Conservation (phyloP, 805 yeast species). For the Yamadazyma endophytica region DNA sequence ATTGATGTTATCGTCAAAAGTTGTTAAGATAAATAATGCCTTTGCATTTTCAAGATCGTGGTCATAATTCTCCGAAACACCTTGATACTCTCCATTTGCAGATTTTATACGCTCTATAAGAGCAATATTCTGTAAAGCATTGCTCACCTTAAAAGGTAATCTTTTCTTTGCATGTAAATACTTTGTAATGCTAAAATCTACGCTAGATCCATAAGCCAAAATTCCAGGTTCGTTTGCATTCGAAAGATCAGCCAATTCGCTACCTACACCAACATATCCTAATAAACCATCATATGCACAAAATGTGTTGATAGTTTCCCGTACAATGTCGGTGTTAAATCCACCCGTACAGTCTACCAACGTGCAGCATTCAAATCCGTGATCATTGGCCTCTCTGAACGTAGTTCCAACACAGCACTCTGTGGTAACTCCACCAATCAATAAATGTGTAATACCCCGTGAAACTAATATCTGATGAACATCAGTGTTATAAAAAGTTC, state of each 20-base stretch:
- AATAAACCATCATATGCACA: conserved; percentile 11
- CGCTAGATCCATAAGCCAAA: background rate
- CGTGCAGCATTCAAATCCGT: conserved; percentile 10
- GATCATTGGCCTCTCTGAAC: conserved; percentile 10
- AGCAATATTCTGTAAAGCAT: background rate
- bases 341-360: conserved; percentile 8
- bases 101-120: conserved; percentile 1
- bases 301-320: conserved; percentile 6
- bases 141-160: background rate
- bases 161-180: background rate
- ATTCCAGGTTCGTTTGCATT: background rate
- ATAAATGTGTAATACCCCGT: conserved; percentile 8
- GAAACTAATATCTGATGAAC: conserved; percentile 9
- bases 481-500: conserved; percentile 9
- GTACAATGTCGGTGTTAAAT: conserved; percentile 5
- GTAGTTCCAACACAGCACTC: conserved; percentile 12
- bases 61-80: background rate
- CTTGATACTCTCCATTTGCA: conserved; percentile 1
- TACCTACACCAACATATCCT: conserved; percentile 22
- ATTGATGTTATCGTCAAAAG: conserved; percentile 2
- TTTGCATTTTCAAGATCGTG: background rate
- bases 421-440: conserved; percentile 10
- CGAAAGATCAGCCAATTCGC: conserved; percentile 4
- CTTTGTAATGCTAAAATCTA: background rate
- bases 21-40: conserved; percentile 3